phyloP scores from a whole-genome alignment of 139 green algal species.

The Nannochloris sp. region DNA sequence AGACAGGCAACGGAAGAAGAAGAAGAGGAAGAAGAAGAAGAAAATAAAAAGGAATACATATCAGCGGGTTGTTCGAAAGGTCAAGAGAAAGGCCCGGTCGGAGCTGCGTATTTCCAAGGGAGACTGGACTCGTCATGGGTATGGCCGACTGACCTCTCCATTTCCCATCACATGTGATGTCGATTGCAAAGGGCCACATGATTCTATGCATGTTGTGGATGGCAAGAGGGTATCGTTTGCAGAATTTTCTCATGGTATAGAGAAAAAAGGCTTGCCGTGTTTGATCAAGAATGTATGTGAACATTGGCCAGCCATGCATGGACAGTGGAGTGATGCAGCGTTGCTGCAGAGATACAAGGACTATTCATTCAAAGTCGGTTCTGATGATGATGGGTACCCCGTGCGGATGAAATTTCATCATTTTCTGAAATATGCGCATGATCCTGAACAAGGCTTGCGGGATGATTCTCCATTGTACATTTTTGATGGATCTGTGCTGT shows the following conservation, averaged over 20 bases:
- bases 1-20: not conserved
- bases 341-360: conserved; percentile 42
- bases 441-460: conserved; percentile 30
- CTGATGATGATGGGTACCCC: conserved; percentile 83
- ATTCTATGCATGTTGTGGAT: conserved; percentile 46
- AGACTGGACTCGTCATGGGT: conserved; percentile 58
- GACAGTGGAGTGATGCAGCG: conserved; percentile 39
- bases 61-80: conserved; percentile 3
- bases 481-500: conserved; percentile 55
- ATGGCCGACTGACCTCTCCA: conserved; percentile 20
- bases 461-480: conserved; percentile 76
- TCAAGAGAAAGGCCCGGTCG: conserved; percentile 61
- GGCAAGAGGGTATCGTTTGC: conserved; percentile 25
- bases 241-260: conserved; percentile 59
- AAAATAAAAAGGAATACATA: conserved; percentile 24
- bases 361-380: conserved; percentile 82
- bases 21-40: not conserved
- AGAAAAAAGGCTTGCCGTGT: conserved; percentile 50
- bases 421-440: conserved; percentile 57
- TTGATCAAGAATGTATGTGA: conserved; percentile 62
- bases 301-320: conserved; percentile 38
- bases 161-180: too few species aligned
- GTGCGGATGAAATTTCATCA: conserved; percentile 70
- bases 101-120: conserved; percentile 67
- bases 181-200: conserved; percentile 4